These are phyloP conservation scores for Fusarium equiseti DNA, from an alignment of 2,329 filamentous ascomycete genomes.

Conservation along the genomic window DNA sequence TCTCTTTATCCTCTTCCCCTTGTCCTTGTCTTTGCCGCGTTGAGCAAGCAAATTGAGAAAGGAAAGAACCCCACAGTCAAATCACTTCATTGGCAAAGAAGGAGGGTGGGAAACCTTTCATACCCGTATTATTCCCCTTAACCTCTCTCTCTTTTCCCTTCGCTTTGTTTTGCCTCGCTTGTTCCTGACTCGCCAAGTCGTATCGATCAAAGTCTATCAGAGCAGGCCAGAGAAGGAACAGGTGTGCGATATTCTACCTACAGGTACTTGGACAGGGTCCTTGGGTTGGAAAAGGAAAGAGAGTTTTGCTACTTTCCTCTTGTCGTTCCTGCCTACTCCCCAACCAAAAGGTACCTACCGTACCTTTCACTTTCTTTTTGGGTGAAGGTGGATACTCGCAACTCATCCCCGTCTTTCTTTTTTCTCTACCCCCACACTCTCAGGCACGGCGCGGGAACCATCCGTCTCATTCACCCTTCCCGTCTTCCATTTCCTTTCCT, in stretches of 20 bases:
- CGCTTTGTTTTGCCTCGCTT: constrained; percentile 5
- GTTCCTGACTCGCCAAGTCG: constrained; percentile 12
- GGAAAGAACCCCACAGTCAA: constrained; percentile 10
- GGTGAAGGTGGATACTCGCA: constrained; percentile 28
- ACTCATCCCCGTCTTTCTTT: constrained; percentile 16
- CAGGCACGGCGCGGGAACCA: constrained; percentile 6
- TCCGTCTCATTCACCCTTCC: constrained; percentile 16
- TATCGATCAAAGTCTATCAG: constrained; percentile 2
- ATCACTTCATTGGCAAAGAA: neutral
- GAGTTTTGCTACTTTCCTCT: neutral
- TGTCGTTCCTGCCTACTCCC: neutral
- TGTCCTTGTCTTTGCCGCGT: neutral
- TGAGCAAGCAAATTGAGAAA: neutral
- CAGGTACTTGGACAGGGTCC: neutral
- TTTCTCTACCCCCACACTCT: constrained; percentile 27
- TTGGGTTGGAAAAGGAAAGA: neutral
- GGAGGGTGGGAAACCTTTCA: constrained; percentile 9
- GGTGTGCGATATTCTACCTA: neutral
- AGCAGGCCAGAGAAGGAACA: neutral
- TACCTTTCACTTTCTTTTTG: neutral
- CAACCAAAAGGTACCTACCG: neutral
- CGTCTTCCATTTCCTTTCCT: constrained; percentile 24
- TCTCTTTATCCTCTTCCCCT: constrained; percentile 4
- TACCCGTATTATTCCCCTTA: constrained; percentile 32
- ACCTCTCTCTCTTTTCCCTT: constrained; percentile 1